These are phyloP conservation scores for Flaveria brownii DNA, from an alignment of 129 eudicot species.

Conservation along the genomic window DNA sequence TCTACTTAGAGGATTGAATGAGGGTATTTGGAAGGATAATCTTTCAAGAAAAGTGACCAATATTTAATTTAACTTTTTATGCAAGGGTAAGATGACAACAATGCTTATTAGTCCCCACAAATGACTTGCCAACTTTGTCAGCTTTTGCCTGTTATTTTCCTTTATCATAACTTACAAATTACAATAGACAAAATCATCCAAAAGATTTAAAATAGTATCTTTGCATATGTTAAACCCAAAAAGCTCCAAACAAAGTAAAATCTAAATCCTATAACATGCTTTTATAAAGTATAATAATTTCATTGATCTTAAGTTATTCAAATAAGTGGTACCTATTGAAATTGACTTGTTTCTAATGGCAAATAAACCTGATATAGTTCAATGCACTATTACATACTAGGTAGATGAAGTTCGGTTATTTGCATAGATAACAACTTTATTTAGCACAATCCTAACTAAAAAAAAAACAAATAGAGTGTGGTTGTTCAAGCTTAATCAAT, in stretches of 20 bases:
- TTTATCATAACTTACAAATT: slow-evolving; percentile 23
- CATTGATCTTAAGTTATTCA: too few relatives aligned
- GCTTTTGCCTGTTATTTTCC: slow-evolving; percentile 35
- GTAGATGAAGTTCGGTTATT: too few relatives aligned
- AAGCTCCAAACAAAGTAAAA: background rate
- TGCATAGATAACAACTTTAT: too few relatives aligned
- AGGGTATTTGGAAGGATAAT: slow-evolving; percentile 21
- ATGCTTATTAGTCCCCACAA: slow-evolving; percentile 31
- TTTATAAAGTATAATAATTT: too few relatives aligned
- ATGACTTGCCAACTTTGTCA: slow-evolving; percentile 36
- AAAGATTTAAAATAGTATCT: background rate
- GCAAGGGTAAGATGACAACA: slow-evolving; percentile 30
- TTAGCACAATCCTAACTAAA: too few relatives aligned
- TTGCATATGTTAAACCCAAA: slow-evolving; percentile 18
- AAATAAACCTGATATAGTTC: too few relatives aligned
- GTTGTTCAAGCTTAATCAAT: too few relatives aligned
- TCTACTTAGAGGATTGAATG: slow-evolving; percentile 2
- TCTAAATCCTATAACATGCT: background rate
- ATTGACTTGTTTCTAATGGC: too few relatives aligned
- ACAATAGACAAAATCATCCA: slow-evolving; percentile 16
- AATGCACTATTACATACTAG: too few relatives aligned
- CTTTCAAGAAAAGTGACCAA: slow-evolving; percentile 7
- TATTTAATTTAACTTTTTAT: slow-evolving; percentile 24
- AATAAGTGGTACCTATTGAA: too few relatives aligned
- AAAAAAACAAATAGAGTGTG: too few relatives aligned